Conservation (phyloP, 257 asterid species). For the Gardenia jasminoides region DNA sequence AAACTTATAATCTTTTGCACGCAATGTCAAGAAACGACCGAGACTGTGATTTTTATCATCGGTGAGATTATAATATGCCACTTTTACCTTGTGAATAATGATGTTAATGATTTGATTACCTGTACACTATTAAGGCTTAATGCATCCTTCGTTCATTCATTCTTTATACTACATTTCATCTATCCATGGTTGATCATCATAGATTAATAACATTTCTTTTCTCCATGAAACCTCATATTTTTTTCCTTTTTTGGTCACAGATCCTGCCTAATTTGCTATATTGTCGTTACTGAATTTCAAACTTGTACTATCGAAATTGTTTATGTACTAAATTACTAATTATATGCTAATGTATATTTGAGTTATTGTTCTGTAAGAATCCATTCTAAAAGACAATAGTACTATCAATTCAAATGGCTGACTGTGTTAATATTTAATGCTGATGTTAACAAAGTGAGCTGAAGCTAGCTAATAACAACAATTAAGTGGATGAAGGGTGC, state of each 20-base stretch:
- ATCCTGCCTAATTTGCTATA: too few relatives aligned
- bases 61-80: conserved; percentile 42
- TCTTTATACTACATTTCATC: not conserved
- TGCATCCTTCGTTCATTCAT: not conserved
- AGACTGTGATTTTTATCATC: conserved; percentile 93
- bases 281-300: not conserved
- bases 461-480: not conserved
- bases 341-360: not conserved
- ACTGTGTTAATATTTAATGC: not conserved
- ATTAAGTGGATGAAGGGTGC: not conserved
- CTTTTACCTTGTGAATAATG: not conserved
- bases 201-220: conserved; percentile 7
- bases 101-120: not conserved
- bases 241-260: not conserved
- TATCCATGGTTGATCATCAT: conserved; percentile 20
- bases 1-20: conserved; percentile 82
- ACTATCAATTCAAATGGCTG: not conserved
- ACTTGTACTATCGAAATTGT: too few relatives aligned
- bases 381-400: not conserved
- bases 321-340: too few relatives aligned
- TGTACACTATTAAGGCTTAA: not conserved
- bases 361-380: not conserved
- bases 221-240: not conserved
- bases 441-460: not conserved
- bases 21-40: conserved; percentile 84